These are phyloP conservation scores for Chytridiales sp. DNA, from an alignment of 371 early-diverging fungal species.

Conservation along the genomic window DNA sequence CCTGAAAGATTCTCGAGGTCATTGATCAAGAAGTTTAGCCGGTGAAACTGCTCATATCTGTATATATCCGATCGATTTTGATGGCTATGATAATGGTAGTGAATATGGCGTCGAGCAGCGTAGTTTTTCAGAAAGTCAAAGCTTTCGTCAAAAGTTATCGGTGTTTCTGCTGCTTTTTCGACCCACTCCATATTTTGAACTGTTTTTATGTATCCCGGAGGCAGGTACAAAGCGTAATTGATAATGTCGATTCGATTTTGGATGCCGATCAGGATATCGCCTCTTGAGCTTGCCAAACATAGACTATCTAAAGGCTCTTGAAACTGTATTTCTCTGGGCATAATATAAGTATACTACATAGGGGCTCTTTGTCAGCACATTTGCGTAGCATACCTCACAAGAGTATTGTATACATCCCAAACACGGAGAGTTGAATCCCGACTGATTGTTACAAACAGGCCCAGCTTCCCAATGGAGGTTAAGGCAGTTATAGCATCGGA, in stretches of 20 bases:
- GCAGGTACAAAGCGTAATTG: slow-evolving; percentile 34
- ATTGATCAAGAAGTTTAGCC: no score
- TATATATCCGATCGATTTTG: no score
- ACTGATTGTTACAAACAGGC: slow-evolving; percentile 39
- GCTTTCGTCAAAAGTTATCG: slow-evolving; percentile 40
- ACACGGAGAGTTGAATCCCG: slow-evolving; percentile 42
- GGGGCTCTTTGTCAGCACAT: no score
- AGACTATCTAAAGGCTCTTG: slow-evolving; percentile 39
- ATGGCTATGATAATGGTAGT: no score
- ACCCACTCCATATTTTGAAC: slow-evolving; percentile 17
- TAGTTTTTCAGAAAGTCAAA: slow-evolving; percentile 22
- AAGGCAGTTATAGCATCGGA: slow-evolving; percentile 9
- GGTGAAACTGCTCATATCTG: no score
- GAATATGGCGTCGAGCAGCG: neutral
- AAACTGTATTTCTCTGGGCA: slow-evolving; percentile 49
- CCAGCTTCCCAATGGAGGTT: slow-evolving; percentile 22
- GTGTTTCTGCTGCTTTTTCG: slow-evolving; percentile 28
- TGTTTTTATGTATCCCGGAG: slow-evolving; percentile 36
- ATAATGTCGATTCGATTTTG: slow-evolving; percentile 50
- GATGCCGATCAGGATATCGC: slow-evolving; percentile 46
- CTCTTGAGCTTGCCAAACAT: slow-evolving; percentile 35
- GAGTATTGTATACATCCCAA: slow-evolving; percentile 48
- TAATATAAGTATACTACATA: neutral
- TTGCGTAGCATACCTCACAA: slow-evolving; percentile 40
- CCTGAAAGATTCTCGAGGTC: no score